Percentiles rank a stretch among this genome's conserved stretches.
These are phyloP conservation scores for Diaporthe vexans DNA, from an alignment of 2,329 filamentous ascomycete genomes.

Conservation along the genomic window DNA sequence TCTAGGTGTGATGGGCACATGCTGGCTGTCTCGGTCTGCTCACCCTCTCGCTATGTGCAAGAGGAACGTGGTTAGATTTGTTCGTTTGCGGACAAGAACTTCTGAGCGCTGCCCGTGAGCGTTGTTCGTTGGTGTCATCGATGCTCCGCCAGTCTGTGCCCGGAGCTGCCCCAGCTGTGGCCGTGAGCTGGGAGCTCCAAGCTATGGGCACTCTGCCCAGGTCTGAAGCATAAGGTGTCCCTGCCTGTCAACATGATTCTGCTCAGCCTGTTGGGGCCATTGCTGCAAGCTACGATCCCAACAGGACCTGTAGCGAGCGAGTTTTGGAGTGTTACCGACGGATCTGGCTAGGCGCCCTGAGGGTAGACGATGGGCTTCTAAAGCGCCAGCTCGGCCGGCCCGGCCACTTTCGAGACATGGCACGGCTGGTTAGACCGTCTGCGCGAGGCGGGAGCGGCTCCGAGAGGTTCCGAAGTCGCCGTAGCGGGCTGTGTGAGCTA, in stretches of 20 bases:
- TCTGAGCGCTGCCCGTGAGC: not conserved
- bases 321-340: not conserved
- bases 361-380: not conserved
- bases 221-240: not conserved
- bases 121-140: not conserved
- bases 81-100: conserved; percentile 6
- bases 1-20: not conserved
- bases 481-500: not conserved
- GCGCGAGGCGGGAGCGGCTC: not conserved
- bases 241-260: not conserved
- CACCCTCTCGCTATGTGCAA: not conserved
- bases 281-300: not conserved
- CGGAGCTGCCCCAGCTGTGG: not conserved
- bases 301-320: not conserved
- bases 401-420: conserved; percentile 2
- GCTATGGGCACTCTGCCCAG: not conserved
- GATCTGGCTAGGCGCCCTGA: not conserved
- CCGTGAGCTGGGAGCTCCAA: not conserved
- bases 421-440: not conserved
- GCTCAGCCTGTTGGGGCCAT: not conserved
- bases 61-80: not conserved
- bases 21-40: not conserved
- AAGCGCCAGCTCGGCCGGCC: not conserved
- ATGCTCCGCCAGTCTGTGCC: not conserved
- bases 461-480: not conserved